Base-by-base conservation (phyloP, 2,329 filamentous ascomycete species). In the Epichloe sylvatica region DNA sequence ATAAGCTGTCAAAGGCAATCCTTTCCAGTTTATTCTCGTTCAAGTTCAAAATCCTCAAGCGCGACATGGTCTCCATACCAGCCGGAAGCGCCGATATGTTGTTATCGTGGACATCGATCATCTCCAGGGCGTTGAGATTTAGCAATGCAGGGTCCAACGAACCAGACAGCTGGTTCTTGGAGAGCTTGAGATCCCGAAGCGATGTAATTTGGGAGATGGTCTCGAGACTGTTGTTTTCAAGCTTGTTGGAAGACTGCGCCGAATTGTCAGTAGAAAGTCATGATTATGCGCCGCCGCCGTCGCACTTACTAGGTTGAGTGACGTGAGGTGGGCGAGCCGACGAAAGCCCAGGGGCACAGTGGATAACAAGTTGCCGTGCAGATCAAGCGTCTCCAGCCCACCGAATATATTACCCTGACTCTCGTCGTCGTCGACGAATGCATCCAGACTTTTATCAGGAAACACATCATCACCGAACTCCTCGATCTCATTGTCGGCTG, bases 401-500 rank as follows among this genome's bases (percentile, higher is more conserved):
- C 80, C 84, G 67, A 97, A 96, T 54, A 92, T 84, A 56, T 83
- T 83, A 1, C 80, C 84, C 51, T 74, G 73, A 4, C 74, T 72
- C 38, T 85, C 76, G n/a, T 84, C 81, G 17, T 84, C 78, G 34
- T 25, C 75, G 7, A 78, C 73, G 38, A 80, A 64, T 17, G 77
- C 71, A 9, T 73, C 70, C 0, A 77, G 73, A 36, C 73, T 71
- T 19, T 74, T 66, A 57, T 96, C 89, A 0, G 91, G 90, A 57
- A 97, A 96, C 17, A 89, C 71, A 2, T 72, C 69, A 17, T 92
- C 86, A 2, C 80, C 77, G 35, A 97, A 72, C 34, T 73, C 71
- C 58, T 86, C 80, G 45, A 98, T 66, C 59, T 95, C 86, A 60
- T 98, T 97, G 60, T 95, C 89, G 8, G 91, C 89, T 5, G 86